Evolutionary conservation across 345 rosid species (phyloP).

Genomic region (Hibiscus mutabilis): DNA sequence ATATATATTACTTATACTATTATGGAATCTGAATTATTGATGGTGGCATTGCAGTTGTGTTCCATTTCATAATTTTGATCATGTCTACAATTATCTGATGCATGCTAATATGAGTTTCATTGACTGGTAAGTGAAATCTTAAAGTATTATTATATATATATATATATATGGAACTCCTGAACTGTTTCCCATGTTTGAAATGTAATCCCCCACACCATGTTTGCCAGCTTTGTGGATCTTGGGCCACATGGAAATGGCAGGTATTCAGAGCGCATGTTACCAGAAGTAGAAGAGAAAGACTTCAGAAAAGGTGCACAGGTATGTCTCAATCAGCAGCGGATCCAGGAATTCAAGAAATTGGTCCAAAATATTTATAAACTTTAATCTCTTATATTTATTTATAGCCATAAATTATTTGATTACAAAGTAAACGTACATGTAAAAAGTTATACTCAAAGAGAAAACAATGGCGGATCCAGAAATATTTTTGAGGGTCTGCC

Average conservation of each 20-base stretch:
- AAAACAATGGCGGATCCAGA: no score
- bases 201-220: neutral
- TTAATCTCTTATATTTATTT: no score
- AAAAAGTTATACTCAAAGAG: no score
- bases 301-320: neutral
- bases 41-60: constrained; percentile 62
- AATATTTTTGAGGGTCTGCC: no score
- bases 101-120: constrained; percentile 77
- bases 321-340: neutral
- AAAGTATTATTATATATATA: neutral
- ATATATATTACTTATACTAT: no score
- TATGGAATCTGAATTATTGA: neutral
- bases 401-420: no score
- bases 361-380: no score
- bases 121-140: constrained; percentile 56
- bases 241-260: neutral
- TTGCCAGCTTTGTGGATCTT: neutral
- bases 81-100: constrained; percentile 77
- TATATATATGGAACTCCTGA: no score
- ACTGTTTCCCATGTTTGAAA: no score
- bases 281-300: neutral
- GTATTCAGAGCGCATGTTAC: neutral
- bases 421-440: no score
- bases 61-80: constrained; percentile 85
- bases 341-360: no score